Percentiles rank a stretch among this genome's conserved stretches.
Conservation (phyloP, 305 asterid species). For the Solanum hybrid region DNA sequence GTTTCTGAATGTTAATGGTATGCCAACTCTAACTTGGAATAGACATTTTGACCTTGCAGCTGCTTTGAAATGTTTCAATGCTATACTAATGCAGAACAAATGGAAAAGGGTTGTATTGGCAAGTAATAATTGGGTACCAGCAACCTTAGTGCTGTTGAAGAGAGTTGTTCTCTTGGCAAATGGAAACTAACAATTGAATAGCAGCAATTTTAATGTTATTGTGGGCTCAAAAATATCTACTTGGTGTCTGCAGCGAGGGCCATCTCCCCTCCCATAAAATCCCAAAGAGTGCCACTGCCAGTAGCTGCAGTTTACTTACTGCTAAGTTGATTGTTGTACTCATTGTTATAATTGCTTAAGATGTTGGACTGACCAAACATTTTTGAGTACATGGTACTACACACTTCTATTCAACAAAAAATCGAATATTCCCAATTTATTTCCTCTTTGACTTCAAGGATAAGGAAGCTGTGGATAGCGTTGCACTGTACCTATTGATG, state of each 20-base stretch:
- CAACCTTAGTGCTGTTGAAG: background rate
- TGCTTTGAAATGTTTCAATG: background rate
- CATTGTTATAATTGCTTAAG: background rate
- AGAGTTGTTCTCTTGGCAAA: background rate
- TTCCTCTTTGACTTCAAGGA: background rate
- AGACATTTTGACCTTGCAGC: background rate
- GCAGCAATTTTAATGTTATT: background rate
- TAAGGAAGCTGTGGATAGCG: background rate
- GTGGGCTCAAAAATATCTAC: background rate
- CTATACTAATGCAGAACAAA: background rate
- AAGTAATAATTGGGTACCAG: background rate
- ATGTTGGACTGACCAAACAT: background rate
- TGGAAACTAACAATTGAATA: background rate
- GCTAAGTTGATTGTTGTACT: background rate
- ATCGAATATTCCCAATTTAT: background rate
- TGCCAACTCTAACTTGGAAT: slow-evolving; percentile 11
- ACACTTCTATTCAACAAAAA: background rate
- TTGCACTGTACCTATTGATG: background rate
- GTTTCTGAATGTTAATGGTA: slow-evolving; percentile 77
- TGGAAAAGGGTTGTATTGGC: background rate
- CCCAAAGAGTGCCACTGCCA: background rate
- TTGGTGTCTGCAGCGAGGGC: background rate
- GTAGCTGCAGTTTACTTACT: background rate
- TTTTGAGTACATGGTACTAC: background rate
- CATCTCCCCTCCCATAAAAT: background rate